Evolutionary conservation across 345 rosid genomes (phyloP), one percentile per base, ranked within the genome.

Genomic region (Bruguiera gymnorhiza): DNA sequence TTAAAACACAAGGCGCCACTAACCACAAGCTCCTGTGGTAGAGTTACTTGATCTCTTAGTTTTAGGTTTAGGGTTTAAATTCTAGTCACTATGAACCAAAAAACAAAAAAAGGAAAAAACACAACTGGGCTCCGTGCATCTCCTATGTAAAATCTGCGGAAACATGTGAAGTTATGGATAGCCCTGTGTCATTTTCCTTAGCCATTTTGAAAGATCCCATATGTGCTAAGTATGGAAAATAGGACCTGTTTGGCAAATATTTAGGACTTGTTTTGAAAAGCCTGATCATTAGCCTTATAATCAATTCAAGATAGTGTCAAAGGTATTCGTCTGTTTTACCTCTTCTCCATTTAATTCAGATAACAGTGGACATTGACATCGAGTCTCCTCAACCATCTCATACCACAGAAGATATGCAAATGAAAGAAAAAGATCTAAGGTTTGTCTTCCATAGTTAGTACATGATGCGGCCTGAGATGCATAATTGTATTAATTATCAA

Each of bases 291-390:
- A n/a, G 24, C 43, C 36, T 74, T 73, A 39, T 27, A n/a, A 43
- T 43, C 50, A 43, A 13, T 43, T 43, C 16, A 43, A 43, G 18
- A 48, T 58, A 46, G 34, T 70, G 46, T 72, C 57, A 23, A 5
- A 5, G 20, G 31, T 56, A 54, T 23, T 55, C 66, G 46, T 30
- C 75, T 68, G 19, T 62, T 72, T 74, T 31, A 43, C 50, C 31
- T 62, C 48, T 62, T 43, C 64, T 62, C 62, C 31, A 19, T 77
- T 70, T 53, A 61, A 67, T 73, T 54, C 81, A 93, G 97, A 81
- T 84, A 63, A 91, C 83, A 46, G 69, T 88, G 52, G 83, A 88
- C 75, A 71, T 93, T 66, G 96, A 83, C 76, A 85, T 93, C 60
- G 84, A 85, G 57, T 82, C 87, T 75, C 81, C 89, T 59, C 80